These are phyloP conservation scores for Sherardia arvensis DNA, from an alignment of 257 asterid genomes.

Conservation along the genomic window DNA sequence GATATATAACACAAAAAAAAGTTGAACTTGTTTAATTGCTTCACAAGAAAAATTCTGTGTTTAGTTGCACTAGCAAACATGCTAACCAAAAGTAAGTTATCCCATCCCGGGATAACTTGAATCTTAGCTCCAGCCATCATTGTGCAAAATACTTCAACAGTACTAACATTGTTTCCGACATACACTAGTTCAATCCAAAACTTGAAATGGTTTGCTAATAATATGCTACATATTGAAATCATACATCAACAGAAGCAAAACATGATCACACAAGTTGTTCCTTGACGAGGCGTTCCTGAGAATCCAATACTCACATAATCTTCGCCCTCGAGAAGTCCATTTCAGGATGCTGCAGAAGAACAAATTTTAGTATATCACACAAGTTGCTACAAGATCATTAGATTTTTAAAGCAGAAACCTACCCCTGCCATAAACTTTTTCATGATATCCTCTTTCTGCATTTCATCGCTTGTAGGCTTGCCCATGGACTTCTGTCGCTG, in stretches of 20 bases:
- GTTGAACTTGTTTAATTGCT: too few relatives aligned
- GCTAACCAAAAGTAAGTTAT: not conserved
- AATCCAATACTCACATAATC: slow-evolving; percentile 27
- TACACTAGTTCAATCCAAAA: too few relatives aligned
- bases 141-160: too few relatives aligned
- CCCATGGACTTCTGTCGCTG: slow-evolving; percentile 27
- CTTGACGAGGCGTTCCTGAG: not conserved
- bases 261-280: too few relatives aligned
- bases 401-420: not conserved
- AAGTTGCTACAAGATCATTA: not conserved
- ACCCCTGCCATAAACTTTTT: slow-evolving; percentile 87
- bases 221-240: too few relatives aligned
- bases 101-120: too few relatives aligned
- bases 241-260: not conserved
- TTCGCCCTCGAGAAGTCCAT: slow-evolving; percentile 67
- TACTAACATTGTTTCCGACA: too few relatives aligned
- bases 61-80: too few relatives aligned
- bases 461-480: slow-evolving; percentile 30
- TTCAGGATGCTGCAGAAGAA: slow-evolving; percentile 60
- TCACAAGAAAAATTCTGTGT: too few relatives aligned
- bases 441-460: slow-evolving; percentile 62
- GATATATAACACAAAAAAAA: too few relatives aligned
- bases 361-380: slow-evolving; percentile 2
- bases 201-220: not conserved
- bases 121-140: too few relatives aligned